phyloP scores from a whole-genome alignment of 202 grass and related monocot genomes.

The Saccharum hybrid region DNA sequence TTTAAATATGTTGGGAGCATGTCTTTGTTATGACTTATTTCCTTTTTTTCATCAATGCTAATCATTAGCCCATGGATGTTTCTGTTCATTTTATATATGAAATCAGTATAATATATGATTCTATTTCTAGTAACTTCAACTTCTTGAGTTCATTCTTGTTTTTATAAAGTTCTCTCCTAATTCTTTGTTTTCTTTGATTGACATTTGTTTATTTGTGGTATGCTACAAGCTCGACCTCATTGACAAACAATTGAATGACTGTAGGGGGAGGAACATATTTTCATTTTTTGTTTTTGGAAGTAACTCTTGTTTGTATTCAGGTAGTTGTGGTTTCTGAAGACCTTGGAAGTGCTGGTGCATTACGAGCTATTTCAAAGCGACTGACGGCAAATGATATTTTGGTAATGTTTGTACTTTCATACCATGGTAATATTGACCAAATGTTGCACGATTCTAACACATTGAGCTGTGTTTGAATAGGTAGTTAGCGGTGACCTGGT shows the following conservation, averaged over 20 bases:
- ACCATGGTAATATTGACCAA: slow-evolving; percentile 20
- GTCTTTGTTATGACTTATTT: background rate
- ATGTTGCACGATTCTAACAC: slow-evolving; percentile 35
- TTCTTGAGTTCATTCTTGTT: background rate
- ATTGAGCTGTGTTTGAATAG: slow-evolving; percentile 45
- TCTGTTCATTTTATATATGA: background rate
- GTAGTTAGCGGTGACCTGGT: slow-evolving; percentile 90
- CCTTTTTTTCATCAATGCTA: background rate
- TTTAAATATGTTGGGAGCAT: slow-evolving; percentile 1
- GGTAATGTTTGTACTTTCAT: slow-evolving; percentile 57
- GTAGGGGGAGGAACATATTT: background rate
- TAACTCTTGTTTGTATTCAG: slow-evolving; percentile 49
- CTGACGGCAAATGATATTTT: slow-evolving; percentile 86
- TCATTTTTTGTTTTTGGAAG: slow-evolving; percentile 32
- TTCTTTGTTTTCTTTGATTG: slow-evolving; percentile 1
- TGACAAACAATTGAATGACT: background rate
- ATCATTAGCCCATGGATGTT: background rate
- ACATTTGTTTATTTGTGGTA: background rate
- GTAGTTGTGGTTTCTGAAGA: slow-evolving; percentile 77
- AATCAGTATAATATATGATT: slow-evolving; percentile 26
- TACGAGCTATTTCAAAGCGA: slow-evolving; percentile 71
- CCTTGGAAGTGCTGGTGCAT: slow-evolving; percentile 88
- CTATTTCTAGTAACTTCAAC: slow-evolving; percentile 11
- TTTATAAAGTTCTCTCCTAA: slow-evolving; percentile 11
- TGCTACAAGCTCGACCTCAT: slow-evolving; percentile 7